Conservation (phyloP, 2,329 filamentous ascomycete genomes). For the Penicillium expansum region DNA sequence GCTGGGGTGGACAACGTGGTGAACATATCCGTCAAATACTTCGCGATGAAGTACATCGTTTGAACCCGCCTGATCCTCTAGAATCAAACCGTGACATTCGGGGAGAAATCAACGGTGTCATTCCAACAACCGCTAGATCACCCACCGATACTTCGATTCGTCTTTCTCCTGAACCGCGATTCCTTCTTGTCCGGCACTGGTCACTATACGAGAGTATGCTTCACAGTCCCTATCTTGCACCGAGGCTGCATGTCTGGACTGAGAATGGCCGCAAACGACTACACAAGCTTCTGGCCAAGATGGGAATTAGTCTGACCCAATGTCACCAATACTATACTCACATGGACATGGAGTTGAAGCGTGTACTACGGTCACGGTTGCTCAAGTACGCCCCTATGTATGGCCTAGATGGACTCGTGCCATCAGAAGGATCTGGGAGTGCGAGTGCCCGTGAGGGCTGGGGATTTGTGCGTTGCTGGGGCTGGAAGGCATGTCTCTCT, state of each 20-base stretch:
- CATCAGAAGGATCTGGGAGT: conserved; percentile 68
- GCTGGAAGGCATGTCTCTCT: conserved; percentile 90
- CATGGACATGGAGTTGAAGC: conserved; percentile 97
- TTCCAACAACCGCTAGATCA: conserved; percentile 81
- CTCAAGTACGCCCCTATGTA: conserved; percentile 91
- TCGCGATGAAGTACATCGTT: conserved; percentile 85
- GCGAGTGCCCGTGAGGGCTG: conserved; percentile 81
- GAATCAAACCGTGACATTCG: conserved; percentile 60
- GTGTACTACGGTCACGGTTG: conserved; percentile 77
- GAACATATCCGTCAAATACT: conserved; percentile 81
- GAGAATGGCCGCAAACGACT: conserved; percentile 83
- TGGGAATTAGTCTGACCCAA: conserved; percentile 91
- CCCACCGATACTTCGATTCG: conserved; percentile 91
- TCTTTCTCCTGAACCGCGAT: conserved; percentile 87
- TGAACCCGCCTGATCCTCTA: conserved; percentile 72
- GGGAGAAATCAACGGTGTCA: conserved; percentile 72
- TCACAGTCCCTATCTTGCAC: conserved; percentile 91
- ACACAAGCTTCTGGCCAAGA: conserved; percentile 93
- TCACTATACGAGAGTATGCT: conserved; percentile 98
- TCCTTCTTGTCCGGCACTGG: conserved; percentile 92
- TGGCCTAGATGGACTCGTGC: conserved; percentile 89
- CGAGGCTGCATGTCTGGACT: conserved; percentile 89
- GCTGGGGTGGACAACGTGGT: conserved; percentile 79
- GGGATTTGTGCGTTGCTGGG: conserved; percentile 97
- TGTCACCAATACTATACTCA: conserved; percentile 95